These are phyloP conservation scores for Parafenestella ontariensis DNA, from an alignment of 2,329 filamentous ascomycete genomes.

Conservation along the genomic window DNA sequence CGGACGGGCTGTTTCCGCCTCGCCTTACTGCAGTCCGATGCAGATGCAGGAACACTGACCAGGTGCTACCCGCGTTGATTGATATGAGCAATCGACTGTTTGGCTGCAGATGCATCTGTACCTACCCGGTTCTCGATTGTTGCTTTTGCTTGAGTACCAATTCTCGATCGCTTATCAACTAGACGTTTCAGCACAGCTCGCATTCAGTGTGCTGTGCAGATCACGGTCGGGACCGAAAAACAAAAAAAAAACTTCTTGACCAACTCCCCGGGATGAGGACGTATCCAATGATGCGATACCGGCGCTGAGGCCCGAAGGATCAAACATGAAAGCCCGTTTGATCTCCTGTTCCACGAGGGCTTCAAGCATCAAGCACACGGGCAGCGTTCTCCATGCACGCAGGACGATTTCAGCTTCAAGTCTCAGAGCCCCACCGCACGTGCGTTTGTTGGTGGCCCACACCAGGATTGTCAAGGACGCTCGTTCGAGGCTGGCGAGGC, in stretches of 20 bases:
- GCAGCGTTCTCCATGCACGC: neutral
- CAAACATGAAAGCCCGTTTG: neutral
- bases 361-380: neutral
- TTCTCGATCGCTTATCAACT: neutral
- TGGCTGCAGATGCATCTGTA: neutral
- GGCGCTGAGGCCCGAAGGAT: neutral
- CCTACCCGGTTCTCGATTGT: neutral
- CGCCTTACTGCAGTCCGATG: neutral
- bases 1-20: neutral
- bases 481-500: neutral
- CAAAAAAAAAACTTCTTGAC: neutral
- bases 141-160: neutral
- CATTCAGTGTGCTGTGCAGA: neutral
- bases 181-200: too few species aligned
- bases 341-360: neutral
- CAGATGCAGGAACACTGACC: neutral
- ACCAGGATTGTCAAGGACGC: neutral
- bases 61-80: neutral
- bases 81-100: neutral
- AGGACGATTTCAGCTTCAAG: neutral
- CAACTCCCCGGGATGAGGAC: neutral
- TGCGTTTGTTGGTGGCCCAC: constrained; percentile 1
- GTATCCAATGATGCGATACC: neutral
- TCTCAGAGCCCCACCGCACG: neutral
- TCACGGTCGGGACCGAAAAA: neutral